Evolutionary conservation across 2,329 filamentous ascomycete species (phyloP).

Genomic region (Pseudocercospora fuligena): DNA sequence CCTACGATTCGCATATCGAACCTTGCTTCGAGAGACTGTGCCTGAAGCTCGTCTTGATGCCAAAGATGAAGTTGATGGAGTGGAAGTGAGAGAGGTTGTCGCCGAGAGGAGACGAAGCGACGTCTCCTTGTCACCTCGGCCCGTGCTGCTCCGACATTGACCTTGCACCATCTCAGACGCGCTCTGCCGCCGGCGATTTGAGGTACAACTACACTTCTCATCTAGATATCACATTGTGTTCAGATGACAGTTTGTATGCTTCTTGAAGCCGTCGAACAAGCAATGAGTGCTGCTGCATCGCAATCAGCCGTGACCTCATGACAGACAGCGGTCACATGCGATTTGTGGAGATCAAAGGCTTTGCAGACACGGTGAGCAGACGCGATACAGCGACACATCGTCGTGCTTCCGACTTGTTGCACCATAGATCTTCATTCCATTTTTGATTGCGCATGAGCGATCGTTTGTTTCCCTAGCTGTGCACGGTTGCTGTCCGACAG

Average conservation of each 20-base stretch:
- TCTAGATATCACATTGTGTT: neutral
- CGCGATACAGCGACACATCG: neutral
- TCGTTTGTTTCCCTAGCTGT: neutral
- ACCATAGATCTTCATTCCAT: neutral
- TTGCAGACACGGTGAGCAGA: neutral
- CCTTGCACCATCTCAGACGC: neutral
- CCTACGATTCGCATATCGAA: neutral
- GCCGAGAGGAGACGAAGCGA: too few species aligned
- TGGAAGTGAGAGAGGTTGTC: too few species aligned
- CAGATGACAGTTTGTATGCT: neutral
- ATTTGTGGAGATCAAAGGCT: neutral
- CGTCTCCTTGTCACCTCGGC: too few species aligned
- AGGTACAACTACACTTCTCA: neutral
- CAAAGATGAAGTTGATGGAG: too few species aligned
- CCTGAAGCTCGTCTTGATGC: neutral
- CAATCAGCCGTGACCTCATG: too few species aligned
- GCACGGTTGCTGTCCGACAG: neutral
- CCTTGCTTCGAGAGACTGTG: neutral
- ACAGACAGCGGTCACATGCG: too few species aligned
- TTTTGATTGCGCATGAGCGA: neutral
- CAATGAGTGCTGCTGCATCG: too few species aligned
- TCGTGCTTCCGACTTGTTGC: neutral
- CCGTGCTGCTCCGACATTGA: too few species aligned
- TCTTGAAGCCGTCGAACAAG: neutral
- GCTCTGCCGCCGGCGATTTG: neutral